phyloP scores from a whole-genome alignment of 805 yeast species.

The Candida dajiaensis region DNA sequence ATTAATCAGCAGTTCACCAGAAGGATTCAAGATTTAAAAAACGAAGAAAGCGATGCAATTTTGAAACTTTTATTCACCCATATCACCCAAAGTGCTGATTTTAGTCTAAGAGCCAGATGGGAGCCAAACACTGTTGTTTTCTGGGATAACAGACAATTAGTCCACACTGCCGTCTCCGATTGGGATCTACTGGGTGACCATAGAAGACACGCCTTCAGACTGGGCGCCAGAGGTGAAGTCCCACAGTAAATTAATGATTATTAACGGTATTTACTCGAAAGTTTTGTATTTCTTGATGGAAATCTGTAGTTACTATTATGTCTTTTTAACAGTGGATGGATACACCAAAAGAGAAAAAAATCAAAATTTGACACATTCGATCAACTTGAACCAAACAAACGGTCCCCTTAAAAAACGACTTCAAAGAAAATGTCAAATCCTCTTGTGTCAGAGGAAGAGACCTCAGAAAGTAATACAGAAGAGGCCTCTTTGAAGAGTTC shows the following conservation, averaged over 20 bases:
- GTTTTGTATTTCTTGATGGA: neutral
- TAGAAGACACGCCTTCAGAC: conserved; percentile 11
- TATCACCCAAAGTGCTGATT: conserved; percentile 37
- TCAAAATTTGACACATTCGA: neutral
- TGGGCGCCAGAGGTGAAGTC: conserved; percentile 9
- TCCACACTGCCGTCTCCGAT: conserved; percentile 50
- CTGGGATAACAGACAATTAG: conserved; percentile 28
- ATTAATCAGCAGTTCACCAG: conserved; percentile 47
- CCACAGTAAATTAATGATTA: conserved; percentile 3
- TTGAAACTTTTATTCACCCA: conserved; percentile 40
- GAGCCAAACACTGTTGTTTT: conserved; percentile 19
- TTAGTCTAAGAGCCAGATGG: conserved; percentile 19
- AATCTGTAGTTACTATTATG: neutral
- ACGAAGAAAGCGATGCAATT: conserved; percentile 43
- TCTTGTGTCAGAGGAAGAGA: conserved; percentile 21
- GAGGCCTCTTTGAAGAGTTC: conserved; percentile 2
- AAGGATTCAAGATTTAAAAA: conserved; percentile 46
- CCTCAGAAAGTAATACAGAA: conserved; percentile 17
- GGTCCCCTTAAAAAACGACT: neutral
- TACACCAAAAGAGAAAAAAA: no score
- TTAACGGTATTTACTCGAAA: neutral
- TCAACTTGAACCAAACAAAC: neutral
- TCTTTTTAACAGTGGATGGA: no score
- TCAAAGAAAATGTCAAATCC: conserved; percentile 9
- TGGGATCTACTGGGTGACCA: conserved; percentile 27